Evolutionary conservation across 1,284 basidiomycete species (phyloP).

Genomic region (Ustilago shanxiensis): DNA sequence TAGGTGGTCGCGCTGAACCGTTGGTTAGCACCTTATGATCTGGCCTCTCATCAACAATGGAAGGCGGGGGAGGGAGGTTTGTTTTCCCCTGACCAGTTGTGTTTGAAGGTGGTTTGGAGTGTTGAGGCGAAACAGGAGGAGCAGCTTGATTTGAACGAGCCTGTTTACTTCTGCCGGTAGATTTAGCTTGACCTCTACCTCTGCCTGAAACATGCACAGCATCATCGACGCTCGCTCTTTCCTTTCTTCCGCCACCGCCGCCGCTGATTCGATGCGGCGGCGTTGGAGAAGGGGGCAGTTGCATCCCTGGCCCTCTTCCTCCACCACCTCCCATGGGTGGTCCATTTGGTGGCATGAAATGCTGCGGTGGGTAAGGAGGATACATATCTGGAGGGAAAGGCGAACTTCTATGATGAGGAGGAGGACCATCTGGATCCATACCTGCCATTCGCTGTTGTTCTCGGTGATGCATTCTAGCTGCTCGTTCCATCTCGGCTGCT

Average conservation of each 20-base stretch:
- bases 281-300: constrained; percentile 37
- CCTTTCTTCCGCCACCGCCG: constrained; percentile 22
- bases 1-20: constrained; percentile 16
- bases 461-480: constrained; percentile 49
- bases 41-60: constrained; percentile 18
- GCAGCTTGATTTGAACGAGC: constrained; percentile 20
- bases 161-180: constrained; percentile 30
- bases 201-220: constrained; percentile 19
- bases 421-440: constrained; percentile 35
- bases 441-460: constrained; percentile 47
- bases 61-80: constrained; percentile 41
- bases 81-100: constrained; percentile 10
- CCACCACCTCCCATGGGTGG: constrained; percentile 8
- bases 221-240: constrained; percentile 27
- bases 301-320: constrained; percentile 6
- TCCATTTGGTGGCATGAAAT: constrained; percentile 31
- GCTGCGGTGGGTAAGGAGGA: constrained; percentile 37
- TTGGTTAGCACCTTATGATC: constrained; percentile 25
- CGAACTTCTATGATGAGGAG: constrained; percentile 37
- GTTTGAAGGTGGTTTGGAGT: constrained; percentile 2
- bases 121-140: constrained; percentile 11
- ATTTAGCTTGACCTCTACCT: constrained; percentile 31
- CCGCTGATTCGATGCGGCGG: constrained; percentile 37
- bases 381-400: constrained; percentile 52
- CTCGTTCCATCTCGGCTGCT: constrained; percentile 50